phyloP scores from a whole-genome alignment of 139 green algal genomes.

The Chlorella sp. region DNA sequence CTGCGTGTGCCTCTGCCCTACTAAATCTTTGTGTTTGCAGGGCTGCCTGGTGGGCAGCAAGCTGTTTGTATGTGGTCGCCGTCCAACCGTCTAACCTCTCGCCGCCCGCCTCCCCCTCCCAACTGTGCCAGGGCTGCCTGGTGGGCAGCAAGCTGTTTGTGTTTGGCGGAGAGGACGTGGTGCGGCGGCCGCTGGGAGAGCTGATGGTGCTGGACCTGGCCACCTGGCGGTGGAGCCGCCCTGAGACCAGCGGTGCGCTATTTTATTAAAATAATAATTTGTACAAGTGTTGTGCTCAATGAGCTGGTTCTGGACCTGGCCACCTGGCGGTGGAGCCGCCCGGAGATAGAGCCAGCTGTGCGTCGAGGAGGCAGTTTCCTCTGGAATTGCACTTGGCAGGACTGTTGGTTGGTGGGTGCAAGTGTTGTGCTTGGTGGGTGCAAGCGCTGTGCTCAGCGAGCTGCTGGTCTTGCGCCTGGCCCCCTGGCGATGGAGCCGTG shows the following conservation, averaged over 20 bases:
- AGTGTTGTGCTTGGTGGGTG: too few species aligned
- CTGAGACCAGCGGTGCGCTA: conserved; percentile 17
- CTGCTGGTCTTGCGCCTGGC: conserved; percentile 75
- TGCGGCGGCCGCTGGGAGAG: conserved; percentile 69
- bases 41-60: conserved; percentile 66
- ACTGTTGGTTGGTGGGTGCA: too few species aligned
- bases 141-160: conserved; percentile 76
- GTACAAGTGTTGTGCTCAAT: too few species aligned
- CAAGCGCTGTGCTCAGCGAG: too few species aligned
- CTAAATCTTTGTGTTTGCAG: too few species aligned
- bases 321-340: conserved; percentile 50
- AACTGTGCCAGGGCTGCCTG: conserved; percentile 68
- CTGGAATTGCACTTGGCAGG: too few species aligned
- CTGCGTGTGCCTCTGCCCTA: background rate
- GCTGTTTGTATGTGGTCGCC: conserved; percentile 87
- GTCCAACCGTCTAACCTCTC: too few species aligned
- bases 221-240: conserved; percentile 50
- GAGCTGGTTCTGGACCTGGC: conserved; percentile 77
- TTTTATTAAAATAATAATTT: too few species aligned
- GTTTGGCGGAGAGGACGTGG: conserved; percentile 85
- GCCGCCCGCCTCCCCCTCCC: too few species aligned
- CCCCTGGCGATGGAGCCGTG: conserved; percentile 58
- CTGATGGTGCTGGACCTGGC: conserved; percentile 76
- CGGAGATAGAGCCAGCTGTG: conserved; percentile 27
- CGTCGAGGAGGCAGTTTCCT: too few species aligned